Evolutionary conservation across 2,329 filamentous ascomycete genomes (phyloP), one percentile per base, ranked within the genome.

Genomic region (Exophiala viscosa): DNA sequence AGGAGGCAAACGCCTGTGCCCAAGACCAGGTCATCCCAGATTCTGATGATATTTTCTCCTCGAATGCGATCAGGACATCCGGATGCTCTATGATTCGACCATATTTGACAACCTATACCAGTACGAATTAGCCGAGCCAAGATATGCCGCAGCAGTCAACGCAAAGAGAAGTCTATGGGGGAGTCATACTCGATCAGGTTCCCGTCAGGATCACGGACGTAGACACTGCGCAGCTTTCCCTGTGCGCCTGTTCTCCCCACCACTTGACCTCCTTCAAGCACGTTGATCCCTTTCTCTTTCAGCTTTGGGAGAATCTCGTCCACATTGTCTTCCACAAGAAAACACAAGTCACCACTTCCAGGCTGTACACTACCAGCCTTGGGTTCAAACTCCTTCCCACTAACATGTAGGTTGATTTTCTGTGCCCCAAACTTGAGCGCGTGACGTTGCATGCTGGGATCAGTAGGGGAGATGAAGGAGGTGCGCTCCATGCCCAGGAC

Each of bases 351-450:
- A 9, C 76, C 80, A 9, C 77, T 81, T 0, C 82, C 82, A 0
- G 79, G 77, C 48, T 77, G 69, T 0, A 80, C 79, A 9, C 67
- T 71, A 3, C 63, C 62, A 0, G 81, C 82, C 62, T 83, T 83
- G 2, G 82, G 81, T 53, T 82, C 78, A 58, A 83, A 84, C 54
- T 84, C 81, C 11, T 73, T 74, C 5, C 80, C 81, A 9, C 70
- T 68, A 57, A 80, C 71, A 61, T 85, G 82, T 2, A 85, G 72
- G 54, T 85, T 85, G 52, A 85, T 79, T 66, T 85, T 85, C 55
- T 82, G 79, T 1, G 58, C 62, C 32, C 81, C 82, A 59, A 84
- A 85, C 3, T 73, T 67, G 13, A 85, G 70, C 0, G 80, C 79
- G 52, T 79, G 74, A 10, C 81, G 75, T 18, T 62, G 64, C 32